These are phyloP conservation scores for Collybia sordida DNA, from an alignment of 768 basidiomycete species.

Conservation along the genomic window DNA sequence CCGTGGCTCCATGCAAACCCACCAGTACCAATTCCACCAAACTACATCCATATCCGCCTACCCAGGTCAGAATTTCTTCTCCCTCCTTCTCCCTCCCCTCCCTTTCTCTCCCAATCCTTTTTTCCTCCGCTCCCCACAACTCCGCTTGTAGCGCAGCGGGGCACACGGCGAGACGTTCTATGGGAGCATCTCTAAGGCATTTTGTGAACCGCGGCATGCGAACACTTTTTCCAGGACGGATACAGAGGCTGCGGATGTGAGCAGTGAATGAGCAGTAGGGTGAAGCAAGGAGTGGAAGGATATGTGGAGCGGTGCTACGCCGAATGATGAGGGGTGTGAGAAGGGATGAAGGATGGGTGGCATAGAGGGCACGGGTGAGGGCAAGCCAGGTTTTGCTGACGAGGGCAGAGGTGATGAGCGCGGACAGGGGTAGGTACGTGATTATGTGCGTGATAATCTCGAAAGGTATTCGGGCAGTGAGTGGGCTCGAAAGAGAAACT, in stretches of 20 bases:
- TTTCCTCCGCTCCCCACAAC: not conserved
- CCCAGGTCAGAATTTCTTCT: no score
- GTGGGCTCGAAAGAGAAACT: no score
- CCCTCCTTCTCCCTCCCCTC: no score
- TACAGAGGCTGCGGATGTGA: not conserved
- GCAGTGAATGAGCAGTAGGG: constrained; percentile 1
- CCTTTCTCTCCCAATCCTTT: no score
- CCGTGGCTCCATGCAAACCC: not conserved
- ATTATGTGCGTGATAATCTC: constrained; percentile 5
- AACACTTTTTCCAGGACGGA: not conserved
- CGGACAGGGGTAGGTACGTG: not conserved
- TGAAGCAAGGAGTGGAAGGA: constrained; percentile 1
- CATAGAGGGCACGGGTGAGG: constrained; percentile 5
- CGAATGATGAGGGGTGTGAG: not conserved
- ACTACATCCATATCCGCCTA: constrained; percentile 1
- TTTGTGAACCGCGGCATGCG: not conserved
- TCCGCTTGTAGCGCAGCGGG: not conserved
- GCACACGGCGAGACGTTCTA: constrained; percentile 2
- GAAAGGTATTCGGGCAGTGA: constrained; percentile 2
- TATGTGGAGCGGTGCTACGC: not conserved
- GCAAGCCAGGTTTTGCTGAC: constrained; percentile 11
- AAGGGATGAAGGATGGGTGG: no score
- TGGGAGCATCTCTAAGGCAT: not conserved
- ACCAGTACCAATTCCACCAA: constrained; percentile 8
- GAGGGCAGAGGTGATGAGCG: constrained; percentile 4